Conservation (phyloP, 768 basidiomycete genomes). For the Tricholoma furcatifolium region DNA sequence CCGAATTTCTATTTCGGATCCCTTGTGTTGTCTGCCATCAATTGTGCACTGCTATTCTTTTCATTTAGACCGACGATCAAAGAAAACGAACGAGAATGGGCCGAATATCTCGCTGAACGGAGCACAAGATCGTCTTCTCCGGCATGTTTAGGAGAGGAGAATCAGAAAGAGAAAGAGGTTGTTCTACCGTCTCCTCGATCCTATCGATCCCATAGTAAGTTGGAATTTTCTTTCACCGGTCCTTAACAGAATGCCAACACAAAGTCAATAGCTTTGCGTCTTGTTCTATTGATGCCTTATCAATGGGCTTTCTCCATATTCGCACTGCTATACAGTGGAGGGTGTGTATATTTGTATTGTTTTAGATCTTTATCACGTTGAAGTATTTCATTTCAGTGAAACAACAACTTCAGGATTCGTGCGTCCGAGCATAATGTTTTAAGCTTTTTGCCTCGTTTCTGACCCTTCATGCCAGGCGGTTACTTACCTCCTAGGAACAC, state of each 20-base stretch:
- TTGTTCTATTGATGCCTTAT: slow-evolving; percentile 37
- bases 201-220: slow-evolving; percentile 10
- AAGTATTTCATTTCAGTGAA: slow-evolving; percentile 31
- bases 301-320: slow-evolving; percentile 50
- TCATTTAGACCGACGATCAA: slow-evolving; percentile 44
- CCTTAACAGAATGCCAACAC: no score
- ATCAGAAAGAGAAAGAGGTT: no score
- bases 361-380: not conserved
- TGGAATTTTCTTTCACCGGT: not conserved
- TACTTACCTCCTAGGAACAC: slow-evolving; percentile 46
- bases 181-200: not conserved
- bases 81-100: slow-evolving; percentile 40
- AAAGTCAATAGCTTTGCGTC: slow-evolving; percentile 31
- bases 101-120: slow-evolving; percentile 20
- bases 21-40: slow-evolving; percentile 45
- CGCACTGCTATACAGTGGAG: slow-evolving; percentile 45
- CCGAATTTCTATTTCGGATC: slow-evolving; percentile 56
- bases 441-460: slow-evolving; percentile 4
- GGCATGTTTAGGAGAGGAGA: no score
- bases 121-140: no score
- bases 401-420: slow-evolving; percentile 54
- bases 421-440: slow-evolving; percentile 17
- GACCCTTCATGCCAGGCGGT: slow-evolving; percentile 38
- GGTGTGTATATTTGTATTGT: slow-evolving; percentile 30
- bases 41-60: slow-evolving; percentile 35